phyloP scores from a whole-genome alignment of 116 monocot genomes.

The Posidonia oceanica region DNA sequence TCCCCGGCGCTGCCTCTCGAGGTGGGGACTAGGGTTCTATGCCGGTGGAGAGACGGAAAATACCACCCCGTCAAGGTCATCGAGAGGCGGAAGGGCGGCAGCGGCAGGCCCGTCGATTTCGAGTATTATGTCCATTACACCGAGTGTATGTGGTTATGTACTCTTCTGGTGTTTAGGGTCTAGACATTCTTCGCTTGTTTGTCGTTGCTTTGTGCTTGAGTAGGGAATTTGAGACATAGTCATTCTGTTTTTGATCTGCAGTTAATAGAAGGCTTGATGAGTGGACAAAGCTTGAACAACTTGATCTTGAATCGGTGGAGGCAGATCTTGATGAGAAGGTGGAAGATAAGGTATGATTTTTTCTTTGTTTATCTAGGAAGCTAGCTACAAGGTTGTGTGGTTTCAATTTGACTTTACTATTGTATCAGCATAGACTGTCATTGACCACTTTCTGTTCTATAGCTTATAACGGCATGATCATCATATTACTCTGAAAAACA shows the following conservation, averaged over 20 bases:
- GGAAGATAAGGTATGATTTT: constrained; percentile 60
- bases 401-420: too few species aligned
- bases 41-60: constrained; percentile 92
- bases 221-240: neutral
- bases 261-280: constrained; percentile 98
- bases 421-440: neutral
- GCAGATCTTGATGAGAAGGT: constrained; percentile 80
- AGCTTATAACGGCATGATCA: too few species aligned
- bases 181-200: neutral
- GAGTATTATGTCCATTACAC: constrained; percentile 98
- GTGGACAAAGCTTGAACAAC: constrained; percentile 88
- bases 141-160: constrained; percentile 45
- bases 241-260: constrained; percentile 10
- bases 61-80: constrained; percentile 91
- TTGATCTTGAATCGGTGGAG: constrained; percentile 83
- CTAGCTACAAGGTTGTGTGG: too few species aligned
- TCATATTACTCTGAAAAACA: too few species aligned
- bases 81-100: constrained; percentile 49
- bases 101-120: constrained; percentile 27
- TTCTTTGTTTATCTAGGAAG: too few species aligned
- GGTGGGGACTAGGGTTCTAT: constrained; percentile 77
- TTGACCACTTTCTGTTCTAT: too few species aligned
- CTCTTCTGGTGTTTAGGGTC: neutral
- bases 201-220: neutral
- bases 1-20: constrained; percentile 44